Base-by-base conservation (phyloP, 768 basidiomycete genomes). In the Lactarius tabidus region DNA sequence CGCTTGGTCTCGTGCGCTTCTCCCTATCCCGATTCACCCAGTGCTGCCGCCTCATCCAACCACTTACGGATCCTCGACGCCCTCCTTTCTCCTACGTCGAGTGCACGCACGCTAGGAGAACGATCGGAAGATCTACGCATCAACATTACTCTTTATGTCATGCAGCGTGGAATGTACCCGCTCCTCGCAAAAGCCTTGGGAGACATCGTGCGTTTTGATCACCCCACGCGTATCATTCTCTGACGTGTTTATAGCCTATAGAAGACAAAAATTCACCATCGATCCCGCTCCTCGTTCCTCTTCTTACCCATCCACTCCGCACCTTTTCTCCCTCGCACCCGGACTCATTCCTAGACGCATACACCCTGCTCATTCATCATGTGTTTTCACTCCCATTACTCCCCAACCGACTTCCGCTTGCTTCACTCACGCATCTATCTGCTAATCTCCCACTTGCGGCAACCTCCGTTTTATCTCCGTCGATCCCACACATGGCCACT, bases 391-490 rank as follows among this genome's bases (percentile, higher is more conserved):
- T 95, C 52, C 89, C 91, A 0, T 77, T 93, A 0, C 81, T 98
- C 0, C 93, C 92, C 1, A 89, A 91, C 74, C 88, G 85, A 9
- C 78, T 90, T 54, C 89, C 85, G 39, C 78, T 87, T 26, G 74
- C 77, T 0, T 81, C 84, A 26, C 81, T 96, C 39, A 84, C 85
- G 4, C 75, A 81, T 28, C 78, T 98, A 45, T 85, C 89, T 18
- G 78, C 85, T 18, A 78, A 80, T 12, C 78, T 95, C 15, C 91
- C 93, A 1, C 78, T 86, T 23, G 73, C 76, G 15, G 74, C 76
- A 14, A 61, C 82, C 28, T 69, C 75, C 62, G 65, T 74, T 23
- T 64, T 81, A 59, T 74, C 71, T 59, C 72, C 73, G 45, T 67
- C 55, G 43, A 73, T 57, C 66, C 70, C 38, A 48, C 63, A 51